Conservation (phyloP, 108 stramenopile species). For the Skeletonema grethae region DNA sequence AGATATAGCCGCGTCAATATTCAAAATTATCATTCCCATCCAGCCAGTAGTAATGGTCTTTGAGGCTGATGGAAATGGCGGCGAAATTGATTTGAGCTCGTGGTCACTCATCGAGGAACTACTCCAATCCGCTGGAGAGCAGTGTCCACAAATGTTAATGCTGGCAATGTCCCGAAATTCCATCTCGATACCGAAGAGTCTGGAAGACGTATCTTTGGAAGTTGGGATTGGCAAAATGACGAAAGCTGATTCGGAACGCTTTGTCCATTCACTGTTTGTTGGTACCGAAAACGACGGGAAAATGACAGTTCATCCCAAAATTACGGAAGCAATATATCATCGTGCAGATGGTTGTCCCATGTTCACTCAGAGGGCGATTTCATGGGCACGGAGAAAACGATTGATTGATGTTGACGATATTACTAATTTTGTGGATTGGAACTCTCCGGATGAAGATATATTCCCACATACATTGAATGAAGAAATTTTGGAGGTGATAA, state of each 20-base stretch:
- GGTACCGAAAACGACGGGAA: conserved; percentile 8
- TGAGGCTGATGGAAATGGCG: conserved; percentile 33
- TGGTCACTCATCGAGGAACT: conserved; percentile 39
- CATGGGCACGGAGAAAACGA: conserved; percentile 34
- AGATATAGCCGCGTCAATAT: conserved; percentile 27
- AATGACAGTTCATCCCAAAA: conserved; percentile 23
- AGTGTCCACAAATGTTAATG: conserved; percentile 40
- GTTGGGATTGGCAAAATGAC: conserved; percentile 13
- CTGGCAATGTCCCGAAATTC: conserved; percentile 25
- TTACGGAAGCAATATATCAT: conserved; percentile 17
- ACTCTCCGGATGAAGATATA: conserved; percentile 15
- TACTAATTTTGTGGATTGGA: conserved; percentile 25
- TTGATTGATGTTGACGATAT: conserved; percentile 35
- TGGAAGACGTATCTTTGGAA: conserved; percentile 11
- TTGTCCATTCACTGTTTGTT: conserved; percentile 24
- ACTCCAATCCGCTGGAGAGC: conserved; percentile 14
- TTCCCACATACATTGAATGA: conserved; percentile 26
- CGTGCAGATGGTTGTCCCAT: conserved; percentile 44
- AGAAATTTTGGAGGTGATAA: conserved; percentile 33
- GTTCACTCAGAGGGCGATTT: conserved; percentile 26
- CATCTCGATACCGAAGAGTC: conserved; percentile 9
- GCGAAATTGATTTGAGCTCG: conserved; percentile 41
- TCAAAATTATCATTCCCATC: conserved; percentile 45
- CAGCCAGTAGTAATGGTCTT: conserved; percentile 42
- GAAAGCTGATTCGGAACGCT: conserved; percentile 19